A percentile compares a stretch with the other conserved stretches of the same genome.
phyloP scores from a whole-genome alignment of 1,284 basidiomycete genomes.

The Cutaneotrichosporon mucoides region DNA sequence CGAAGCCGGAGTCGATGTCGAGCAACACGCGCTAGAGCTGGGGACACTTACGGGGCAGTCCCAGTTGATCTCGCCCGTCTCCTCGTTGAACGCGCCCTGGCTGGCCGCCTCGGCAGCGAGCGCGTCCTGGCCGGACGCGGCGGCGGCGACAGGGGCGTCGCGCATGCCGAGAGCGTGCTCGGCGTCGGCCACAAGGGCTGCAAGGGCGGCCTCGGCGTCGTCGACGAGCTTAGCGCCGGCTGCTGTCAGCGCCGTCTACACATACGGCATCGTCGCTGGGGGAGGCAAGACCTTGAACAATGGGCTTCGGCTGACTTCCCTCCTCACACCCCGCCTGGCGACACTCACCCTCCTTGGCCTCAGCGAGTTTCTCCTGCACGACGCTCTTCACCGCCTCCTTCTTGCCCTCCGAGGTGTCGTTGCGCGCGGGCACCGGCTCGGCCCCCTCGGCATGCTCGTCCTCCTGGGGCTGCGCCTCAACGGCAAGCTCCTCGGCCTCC shows the following conservation, averaged over 20 bases:
- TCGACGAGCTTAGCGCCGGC: background rate
- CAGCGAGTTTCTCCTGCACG: background rate
- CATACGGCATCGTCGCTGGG: too few relatives aligned
- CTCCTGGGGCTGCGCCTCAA: background rate
- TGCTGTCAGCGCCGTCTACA: background rate
- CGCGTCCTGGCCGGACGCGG: background rate
- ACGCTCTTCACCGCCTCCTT: too few relatives aligned
- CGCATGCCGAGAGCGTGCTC: slow-evolving; percentile 12
- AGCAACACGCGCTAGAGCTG: too few relatives aligned
- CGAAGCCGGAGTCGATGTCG: too few relatives aligned
- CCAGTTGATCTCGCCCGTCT: slow-evolving; percentile 98
- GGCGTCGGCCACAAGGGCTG: slow-evolving; percentile 9
- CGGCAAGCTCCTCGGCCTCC: background rate
- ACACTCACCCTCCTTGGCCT: background rate
- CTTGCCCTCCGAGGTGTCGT: too few relatives aligned
- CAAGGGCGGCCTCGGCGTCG: slow-evolving; percentile 6
- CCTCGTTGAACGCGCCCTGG: slow-evolving; percentile 68
- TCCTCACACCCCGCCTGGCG: background rate
- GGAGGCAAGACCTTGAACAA: too few relatives aligned
- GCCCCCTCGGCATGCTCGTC: too few relatives aligned
- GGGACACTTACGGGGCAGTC: slow-evolving; percentile 65
- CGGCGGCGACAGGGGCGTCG: background rate
- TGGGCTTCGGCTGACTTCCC: background rate
- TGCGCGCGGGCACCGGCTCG: too few relatives aligned
- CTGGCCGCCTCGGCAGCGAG: slow-evolving; percentile 13